Conservation (phyloP, 2,329 filamentous ascomycete genomes). For the Claviceps spartinae region DNA sequence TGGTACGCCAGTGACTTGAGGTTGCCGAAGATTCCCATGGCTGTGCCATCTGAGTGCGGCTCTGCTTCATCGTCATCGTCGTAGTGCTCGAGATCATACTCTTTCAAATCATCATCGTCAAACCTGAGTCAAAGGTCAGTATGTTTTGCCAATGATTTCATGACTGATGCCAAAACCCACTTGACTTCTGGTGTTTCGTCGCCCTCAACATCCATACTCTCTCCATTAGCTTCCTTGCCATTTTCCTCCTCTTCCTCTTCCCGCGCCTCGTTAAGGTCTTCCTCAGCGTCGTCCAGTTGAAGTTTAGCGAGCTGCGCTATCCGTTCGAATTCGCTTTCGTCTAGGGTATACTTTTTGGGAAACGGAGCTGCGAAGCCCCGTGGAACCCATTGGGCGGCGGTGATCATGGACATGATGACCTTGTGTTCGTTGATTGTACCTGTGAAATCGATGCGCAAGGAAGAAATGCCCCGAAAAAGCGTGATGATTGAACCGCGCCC, state of each 20-base stretch:
- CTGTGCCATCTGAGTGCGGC: conserved; percentile 40
- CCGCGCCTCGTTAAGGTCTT: conserved; percentile 64
- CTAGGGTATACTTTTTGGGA: conserved; percentile 59
- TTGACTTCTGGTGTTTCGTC: conserved; percentile 1
- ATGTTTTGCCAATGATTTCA: neutral
- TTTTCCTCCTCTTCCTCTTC: conserved; percentile 16
- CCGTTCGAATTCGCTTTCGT: conserved; percentile 62
- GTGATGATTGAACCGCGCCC: conserved; percentile 6
- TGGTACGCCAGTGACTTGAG: conserved; percentile 89
- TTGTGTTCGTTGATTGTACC: neutral
- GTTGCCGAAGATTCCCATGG: conserved; percentile 89
- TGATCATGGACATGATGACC: conserved; percentile 57
- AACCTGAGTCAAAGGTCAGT: conserved; percentile 26
- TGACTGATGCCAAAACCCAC: conserved; percentile 1
- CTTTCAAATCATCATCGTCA: conserved; percentile 78
- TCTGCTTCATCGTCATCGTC: conserved; percentile 61
- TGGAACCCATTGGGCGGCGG: conserved; percentile 62
- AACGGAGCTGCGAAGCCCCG: conserved; percentile 65
- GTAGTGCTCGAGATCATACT: conserved; percentile 94
- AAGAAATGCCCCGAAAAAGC: neutral
- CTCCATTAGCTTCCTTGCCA: conserved; percentile 18
- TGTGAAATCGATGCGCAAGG: neutral
- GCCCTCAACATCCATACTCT: conserved; percentile 19
- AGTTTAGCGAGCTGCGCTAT: conserved; percentile 63
- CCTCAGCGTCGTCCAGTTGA: conserved; percentile 83